Base-by-base conservation (phyloP, 257 asterid genomes). In the Solanum clarkiae region DNA sequence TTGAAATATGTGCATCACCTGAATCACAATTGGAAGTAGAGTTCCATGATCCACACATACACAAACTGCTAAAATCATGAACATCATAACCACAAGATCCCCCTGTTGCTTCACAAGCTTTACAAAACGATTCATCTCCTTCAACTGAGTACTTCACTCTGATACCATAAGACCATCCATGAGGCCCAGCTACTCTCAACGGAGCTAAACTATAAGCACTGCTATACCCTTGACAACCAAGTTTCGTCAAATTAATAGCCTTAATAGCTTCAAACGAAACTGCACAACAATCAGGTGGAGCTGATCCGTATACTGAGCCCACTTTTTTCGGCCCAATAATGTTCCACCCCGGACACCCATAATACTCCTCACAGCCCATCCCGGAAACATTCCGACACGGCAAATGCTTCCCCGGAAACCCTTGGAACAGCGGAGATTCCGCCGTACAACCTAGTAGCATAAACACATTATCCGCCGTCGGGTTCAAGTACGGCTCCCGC, bases 151-250 rank as follows among this genome's bases (percentile, higher is more conserved):
- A 95, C 91, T 89, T 95, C 40, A 95, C 97, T 32, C 95, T 93
- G 18, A 95, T 95, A 9, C 98, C 99, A 59, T 96, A 95, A 15
- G 96, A 91, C 98, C 99, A 96, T 54, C 85, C 93, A 54, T 88
- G 92, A 16, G 99, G 89, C 74, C 98, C 94, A 44, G 85, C 89
- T 10, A 90, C 93, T 84, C 90, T 88, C 88, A 96, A 22, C 1
- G 98, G 98, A 5, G 99, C 99, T 84, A 91, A 72, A 86, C 94
- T 95, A 60, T 95, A 96, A 1, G 98, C 98, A 68, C 99, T 96
- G 86, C 98, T 96, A 59, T 96, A 96, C 2, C 98, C 99, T 89
- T 96, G 95, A 84, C 99, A 96, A 14, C 91, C 95, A 0, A 96
- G 95, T 88, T 90, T 89, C 0, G 93, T 91, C 47, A 96, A 94